Conservation (phyloP, 495 filamentous ascomycete species). For the Aspergillus ellipticus region DNA sequence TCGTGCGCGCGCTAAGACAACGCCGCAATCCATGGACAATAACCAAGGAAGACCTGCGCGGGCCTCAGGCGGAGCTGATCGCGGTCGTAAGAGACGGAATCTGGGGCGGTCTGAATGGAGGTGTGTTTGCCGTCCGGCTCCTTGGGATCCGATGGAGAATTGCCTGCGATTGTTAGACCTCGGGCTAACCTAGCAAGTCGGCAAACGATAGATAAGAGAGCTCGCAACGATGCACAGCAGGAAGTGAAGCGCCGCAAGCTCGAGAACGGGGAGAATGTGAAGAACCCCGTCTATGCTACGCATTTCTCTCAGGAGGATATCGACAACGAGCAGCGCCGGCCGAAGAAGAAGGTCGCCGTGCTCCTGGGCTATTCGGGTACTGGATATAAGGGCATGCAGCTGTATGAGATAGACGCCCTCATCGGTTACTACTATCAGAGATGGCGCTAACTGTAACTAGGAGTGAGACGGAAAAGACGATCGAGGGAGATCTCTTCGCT, state of each 20-base stretch:
- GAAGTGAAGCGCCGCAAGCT: slow-evolving; percentile 56
- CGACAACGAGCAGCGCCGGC: slow-evolving; percentile 73
- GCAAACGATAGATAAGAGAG: slow-evolving; percentile 59
- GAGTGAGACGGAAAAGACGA: slow-evolving; percentile 70
- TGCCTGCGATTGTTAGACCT: slow-evolving; percentile 10
- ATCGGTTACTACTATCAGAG: not conserved
- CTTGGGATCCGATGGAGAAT: not conserved
- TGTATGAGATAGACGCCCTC: slow-evolving; percentile 39
- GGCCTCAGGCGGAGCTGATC: slow-evolving; percentile 35
- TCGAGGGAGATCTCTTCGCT: slow-evolving; percentile 93
- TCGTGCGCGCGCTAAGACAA: not conserved
- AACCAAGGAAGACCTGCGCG: slow-evolving; percentile 32
- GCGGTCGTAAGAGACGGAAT: slow-evolving; percentile 58
- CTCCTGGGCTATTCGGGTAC: slow-evolving; percentile 92
- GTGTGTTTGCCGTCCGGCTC: slow-evolving; percentile 38
- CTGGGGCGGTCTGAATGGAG: slow-evolving; percentile 63
- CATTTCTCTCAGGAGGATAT: slow-evolving; percentile 75
- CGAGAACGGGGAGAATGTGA: slow-evolving; percentile 42
- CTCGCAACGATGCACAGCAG: slow-evolving; percentile 54
- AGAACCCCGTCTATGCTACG: slow-evolving; percentile 46
- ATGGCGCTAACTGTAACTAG: slow-evolving; percentile 34
- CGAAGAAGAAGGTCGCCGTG: slow-evolving; percentile 94
- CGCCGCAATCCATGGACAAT: slow-evolving; percentile 35
- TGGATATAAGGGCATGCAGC: slow-evolving; percentile 97
- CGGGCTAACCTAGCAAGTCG: slow-evolving; percentile 62